Conservation (phyloP, 768 basidiomycete species). For the Mycena sanguinolenta region DNA sequence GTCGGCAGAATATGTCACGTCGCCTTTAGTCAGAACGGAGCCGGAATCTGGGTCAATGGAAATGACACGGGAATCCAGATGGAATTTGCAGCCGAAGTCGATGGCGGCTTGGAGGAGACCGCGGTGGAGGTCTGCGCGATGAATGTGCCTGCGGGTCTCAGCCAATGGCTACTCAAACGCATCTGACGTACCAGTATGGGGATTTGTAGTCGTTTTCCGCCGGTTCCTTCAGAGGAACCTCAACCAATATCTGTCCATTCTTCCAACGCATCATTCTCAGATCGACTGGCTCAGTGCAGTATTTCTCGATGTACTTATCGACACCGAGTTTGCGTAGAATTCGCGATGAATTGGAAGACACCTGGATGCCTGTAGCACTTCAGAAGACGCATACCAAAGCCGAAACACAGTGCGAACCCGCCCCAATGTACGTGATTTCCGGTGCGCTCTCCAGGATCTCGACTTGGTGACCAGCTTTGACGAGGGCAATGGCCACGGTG, state of each 20-base stretch:
- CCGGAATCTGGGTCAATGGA: slow-evolving; percentile 21
- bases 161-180: neutral
- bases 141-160: slow-evolving; percentile 28
- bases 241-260: slow-evolving; percentile 31
- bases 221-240: slow-evolving; percentile 33
- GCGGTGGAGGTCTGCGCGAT: slow-evolving; percentile 34
- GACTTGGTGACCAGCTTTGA: slow-evolving; percentile 18
- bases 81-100: slow-evolving; percentile 24
- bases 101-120: slow-evolving; percentile 33
- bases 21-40: slow-evolving; percentile 18
- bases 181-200: slow-evolving; percentile 31
- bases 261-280: slow-evolving; percentile 37
- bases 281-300: slow-evolving; percentile 36
- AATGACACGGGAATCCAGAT: slow-evolving; percentile 25
- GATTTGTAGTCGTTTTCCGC: slow-evolving; percentile 30
- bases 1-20: slow-evolving; percentile 23
- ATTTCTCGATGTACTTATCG: slow-evolving; percentile 36
- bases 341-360: slow-evolving; percentile 35
- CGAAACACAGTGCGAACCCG: neutral
- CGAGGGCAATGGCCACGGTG: slow-evolving; percentile 25
- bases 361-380: slow-evolving; percentile 29
- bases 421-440: slow-evolving; percentile 25
- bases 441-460: slow-evolving; percentile 29
- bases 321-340: slow-evolving; percentile 32
- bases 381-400: neutral